phyloP scores from a whole-genome alignment of 305 asterid genomes.

The Fraxinus dipetala region DNA sequence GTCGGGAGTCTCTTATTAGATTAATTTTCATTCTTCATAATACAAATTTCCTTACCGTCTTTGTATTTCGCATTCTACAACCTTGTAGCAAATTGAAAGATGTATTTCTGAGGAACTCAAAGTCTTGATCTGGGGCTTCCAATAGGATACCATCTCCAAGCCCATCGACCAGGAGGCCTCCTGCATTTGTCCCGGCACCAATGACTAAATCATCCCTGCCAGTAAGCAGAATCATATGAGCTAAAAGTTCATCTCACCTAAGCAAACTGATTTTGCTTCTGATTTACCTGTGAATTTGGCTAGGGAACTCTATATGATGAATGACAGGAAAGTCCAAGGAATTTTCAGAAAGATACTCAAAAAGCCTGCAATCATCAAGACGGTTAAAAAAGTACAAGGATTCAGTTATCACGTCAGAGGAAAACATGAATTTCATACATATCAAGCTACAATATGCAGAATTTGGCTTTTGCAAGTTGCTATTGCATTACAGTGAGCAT shows the following conservation, averaged over 20 bases:
- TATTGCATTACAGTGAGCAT: not conserved
- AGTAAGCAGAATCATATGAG: constrained; percentile 17
- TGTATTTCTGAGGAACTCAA: constrained; percentile 80
- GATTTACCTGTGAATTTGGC: constrained; percentile 67
- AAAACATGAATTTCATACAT: not conserved
- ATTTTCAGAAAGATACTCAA: constrained; percentile 84
- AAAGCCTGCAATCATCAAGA: constrained; percentile 64
- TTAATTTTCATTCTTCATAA: not conserved
- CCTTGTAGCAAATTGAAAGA: constrained; percentile 98
- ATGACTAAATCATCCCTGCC: constrained; percentile 92
- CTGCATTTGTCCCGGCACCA: constrained; percentile 87
- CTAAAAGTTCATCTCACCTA: constrained; percentile 7
- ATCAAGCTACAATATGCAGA: not conserved
- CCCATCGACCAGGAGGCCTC: constrained; percentile 93
- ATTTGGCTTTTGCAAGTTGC: not conserved
- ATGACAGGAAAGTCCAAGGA: constrained; percentile 81
- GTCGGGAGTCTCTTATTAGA: not conserved
- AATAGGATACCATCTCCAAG: constrained; percentile 91
- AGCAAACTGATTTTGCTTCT: constrained; percentile 15
- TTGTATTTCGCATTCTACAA: constrained; percentile 98
- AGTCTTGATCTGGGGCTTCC: constrained; percentile 87
- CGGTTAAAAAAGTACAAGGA: not conserved
- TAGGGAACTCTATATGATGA: constrained; percentile 86
- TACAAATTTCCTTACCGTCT: constrained; percentile 59
- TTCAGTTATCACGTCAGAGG: not conserved